phyloP scores from a whole-genome alignment of 345 rosid species.

The Crucihimalaya himalaica region DNA sequence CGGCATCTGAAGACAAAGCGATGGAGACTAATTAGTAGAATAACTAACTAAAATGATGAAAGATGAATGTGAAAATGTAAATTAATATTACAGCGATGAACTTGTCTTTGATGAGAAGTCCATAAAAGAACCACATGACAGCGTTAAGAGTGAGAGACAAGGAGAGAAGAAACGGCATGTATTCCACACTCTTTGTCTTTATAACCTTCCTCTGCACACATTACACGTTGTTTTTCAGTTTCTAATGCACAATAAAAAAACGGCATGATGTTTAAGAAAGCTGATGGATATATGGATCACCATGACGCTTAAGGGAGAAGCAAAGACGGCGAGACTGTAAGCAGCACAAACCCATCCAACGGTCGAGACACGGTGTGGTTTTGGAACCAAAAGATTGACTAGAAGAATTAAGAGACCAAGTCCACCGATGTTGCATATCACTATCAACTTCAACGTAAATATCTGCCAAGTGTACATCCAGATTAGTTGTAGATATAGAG shows the following conservation, averaged over 20 bases:
- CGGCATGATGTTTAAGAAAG: constrained; percentile 9
- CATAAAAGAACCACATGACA: constrained; percentile 85
- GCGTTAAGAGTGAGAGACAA: constrained; percentile 73
- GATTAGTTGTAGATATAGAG: neutral
- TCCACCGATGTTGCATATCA: constrained; percentile 59
- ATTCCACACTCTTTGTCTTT: constrained; percentile 79
- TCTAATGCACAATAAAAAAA: neutral
- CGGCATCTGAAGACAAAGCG: constrained; percentile 17
- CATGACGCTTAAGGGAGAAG: constrained; percentile 80
- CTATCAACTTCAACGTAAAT: constrained; percentile 51
- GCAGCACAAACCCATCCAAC: constrained; percentile 85
- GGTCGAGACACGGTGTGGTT: constrained; percentile 44
- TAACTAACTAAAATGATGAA: neutral
- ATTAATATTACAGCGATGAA: constrained; percentile 68
- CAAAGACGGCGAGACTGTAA: constrained; percentile 65
- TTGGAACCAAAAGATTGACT: constrained; percentile 44
- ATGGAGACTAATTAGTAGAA: neutral
- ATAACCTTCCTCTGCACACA: constrained; percentile 67
- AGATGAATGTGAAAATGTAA: constrained; percentile 17
- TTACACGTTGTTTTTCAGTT: constrained; percentile 5
- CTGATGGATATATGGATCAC: constrained; percentile 36
- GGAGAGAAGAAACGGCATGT: constrained; percentile 82
- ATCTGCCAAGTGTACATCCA: constrained; percentile 45
- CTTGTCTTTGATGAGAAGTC: constrained; percentile 62
- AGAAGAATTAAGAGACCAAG: constrained; percentile 49